phyloP scores from a whole-genome alignment of 2,329 filamentous ascomycete genomes.

The Exophiala spinifera region DNA sequence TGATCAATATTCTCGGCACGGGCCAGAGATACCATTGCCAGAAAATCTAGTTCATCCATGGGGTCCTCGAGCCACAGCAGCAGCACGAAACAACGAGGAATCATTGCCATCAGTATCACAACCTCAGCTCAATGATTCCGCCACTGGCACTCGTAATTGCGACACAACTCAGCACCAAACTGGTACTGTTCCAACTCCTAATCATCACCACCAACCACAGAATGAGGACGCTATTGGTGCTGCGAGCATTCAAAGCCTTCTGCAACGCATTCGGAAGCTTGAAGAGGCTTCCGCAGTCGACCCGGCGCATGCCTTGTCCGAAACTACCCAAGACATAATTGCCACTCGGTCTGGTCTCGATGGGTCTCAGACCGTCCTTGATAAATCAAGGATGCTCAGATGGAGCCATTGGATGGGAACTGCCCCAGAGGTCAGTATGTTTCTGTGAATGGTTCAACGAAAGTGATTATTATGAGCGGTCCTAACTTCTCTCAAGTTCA shows the following conservation, averaged over 20 bases:
- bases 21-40: background rate
- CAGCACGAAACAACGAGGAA: background rate
- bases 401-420: slow-evolving; percentile 31
- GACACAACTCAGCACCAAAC: too few species aligned
- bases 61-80: background rate
- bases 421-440: slow-evolving; percentile 19
- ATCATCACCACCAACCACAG: background rate
- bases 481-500: background rate
- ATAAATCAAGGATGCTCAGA: slow-evolving; percentile 31
- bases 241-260: background rate
- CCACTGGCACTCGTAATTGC: too few species aligned
- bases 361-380: background rate
- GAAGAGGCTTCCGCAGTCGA: background rate
- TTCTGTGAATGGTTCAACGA: background rate
- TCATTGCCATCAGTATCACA: too few species aligned
- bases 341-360: background rate
- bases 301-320: background rate
- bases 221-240: background rate
- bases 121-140: too few species aligned
- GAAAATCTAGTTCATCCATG: background rate
- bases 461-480: too few species aligned
- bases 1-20: too few species aligned
- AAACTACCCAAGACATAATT: background rate
- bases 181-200: background rate
- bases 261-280: background rate